A percentile compares a stretch with the other conserved stretches of the same genome.
These are phyloP conservation scores for Yamadazyma olivae DNA, from an alignment of 805 yeast genomes.

Conservation along the genomic window DNA sequence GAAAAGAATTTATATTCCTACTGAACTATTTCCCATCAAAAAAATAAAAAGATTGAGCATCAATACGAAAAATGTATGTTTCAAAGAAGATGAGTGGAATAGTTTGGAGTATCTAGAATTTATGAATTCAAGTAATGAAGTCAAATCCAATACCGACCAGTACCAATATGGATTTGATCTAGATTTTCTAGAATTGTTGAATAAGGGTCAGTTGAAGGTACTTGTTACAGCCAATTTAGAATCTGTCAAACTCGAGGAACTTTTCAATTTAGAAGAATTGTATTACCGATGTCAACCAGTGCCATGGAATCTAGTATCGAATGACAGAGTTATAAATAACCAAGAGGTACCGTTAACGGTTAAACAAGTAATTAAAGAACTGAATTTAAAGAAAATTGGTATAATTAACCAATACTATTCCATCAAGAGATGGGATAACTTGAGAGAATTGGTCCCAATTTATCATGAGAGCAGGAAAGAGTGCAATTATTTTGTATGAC, in stretches of 20 bases:
- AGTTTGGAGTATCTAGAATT: background rate
- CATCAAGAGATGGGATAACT: background rate
- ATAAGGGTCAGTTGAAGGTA: background rate
- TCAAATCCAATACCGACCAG: too few species aligned
- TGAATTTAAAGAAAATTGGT: background rate
- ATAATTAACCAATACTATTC: background rate
- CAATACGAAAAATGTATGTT: background rate
- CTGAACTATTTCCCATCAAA: background rate
- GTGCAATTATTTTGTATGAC: too few species aligned
- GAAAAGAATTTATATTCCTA: background rate
- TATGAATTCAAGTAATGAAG: background rate
- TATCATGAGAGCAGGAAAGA: too few species aligned
- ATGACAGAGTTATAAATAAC: background rate
- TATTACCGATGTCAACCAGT: background rate
- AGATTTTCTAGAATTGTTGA: background rate
- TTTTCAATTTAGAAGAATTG: conserved; percentile 1
- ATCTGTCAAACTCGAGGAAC: too few species aligned
- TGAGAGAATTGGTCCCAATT: conserved; percentile 1
- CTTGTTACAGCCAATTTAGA: background rate
- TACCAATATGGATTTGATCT: background rate
- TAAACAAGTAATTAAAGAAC: background rate
- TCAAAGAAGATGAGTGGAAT: background rate
- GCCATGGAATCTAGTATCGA: background rate
- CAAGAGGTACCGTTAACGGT: background rate
- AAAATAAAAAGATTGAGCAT: background rate